Evolutionary conservation across 495 filamentous ascomycete species (phyloP).

Genomic region (Ramalina intermedia): DNA sequence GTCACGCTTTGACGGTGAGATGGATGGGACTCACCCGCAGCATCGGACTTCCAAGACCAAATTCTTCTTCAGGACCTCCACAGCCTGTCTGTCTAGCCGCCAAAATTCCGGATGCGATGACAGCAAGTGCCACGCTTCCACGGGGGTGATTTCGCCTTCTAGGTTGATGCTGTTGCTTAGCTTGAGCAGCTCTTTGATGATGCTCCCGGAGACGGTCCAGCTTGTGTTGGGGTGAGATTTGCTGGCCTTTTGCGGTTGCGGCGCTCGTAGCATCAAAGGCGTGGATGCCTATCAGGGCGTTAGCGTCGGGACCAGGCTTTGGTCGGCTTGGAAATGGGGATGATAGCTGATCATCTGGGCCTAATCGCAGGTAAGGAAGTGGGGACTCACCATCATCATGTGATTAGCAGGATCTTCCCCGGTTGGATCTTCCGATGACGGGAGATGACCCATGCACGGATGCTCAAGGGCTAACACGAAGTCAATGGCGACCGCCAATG

Average conservation of each 20-base stretch:
- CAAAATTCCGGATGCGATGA: conserved; percentile 13
- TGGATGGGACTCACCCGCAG: conserved; percentile 13
- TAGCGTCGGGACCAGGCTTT: no score
- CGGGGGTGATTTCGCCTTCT: conserved; percentile 50
- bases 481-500: conserved; percentile 13
- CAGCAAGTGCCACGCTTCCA: conserved; percentile 18
- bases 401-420: conserved; percentile 13
- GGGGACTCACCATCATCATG: conserved; percentile 7
- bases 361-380: not conserved
- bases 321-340: no score
- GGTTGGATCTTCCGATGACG: conserved; percentile 7
- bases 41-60: conserved; percentile 13
- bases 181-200: conserved; percentile 16
- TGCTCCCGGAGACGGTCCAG: conserved; percentile 11
- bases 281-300: conserved; percentile 3
- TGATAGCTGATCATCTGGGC: no score
- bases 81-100: conserved; percentile 2
- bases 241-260: conserved; percentile 4
- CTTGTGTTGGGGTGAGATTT: conserved; percentile 2
- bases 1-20: not conserved
- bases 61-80: conserved; percentile 13
- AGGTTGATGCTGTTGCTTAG: conserved; percentile 38
- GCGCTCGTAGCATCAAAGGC: conserved; percentile 10
- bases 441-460: conserved; percentile 17
- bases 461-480: conserved; percentile 18